Base-by-base conservation (phyloP, 2,329 filamentous ascomycete species). In the Botrytis medusae region DNA sequence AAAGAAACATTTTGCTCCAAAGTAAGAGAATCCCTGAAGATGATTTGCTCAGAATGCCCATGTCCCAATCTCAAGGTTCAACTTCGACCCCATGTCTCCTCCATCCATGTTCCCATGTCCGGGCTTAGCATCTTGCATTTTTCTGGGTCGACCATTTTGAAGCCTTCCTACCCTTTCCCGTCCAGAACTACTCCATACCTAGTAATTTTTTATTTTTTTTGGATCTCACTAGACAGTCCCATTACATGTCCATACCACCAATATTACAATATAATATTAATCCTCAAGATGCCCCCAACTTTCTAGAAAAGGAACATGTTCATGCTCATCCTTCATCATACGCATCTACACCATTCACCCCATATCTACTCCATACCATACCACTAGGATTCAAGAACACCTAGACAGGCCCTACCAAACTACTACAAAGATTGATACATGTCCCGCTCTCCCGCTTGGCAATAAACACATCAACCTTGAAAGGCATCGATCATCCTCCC, bases 401-500 rank as follows among this genome's bases (percentile, higher is more conserved):
- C 25, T 68, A 42, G 37, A 20, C 40, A 63, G 61, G 29, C 61
- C 37, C 34, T 40, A 68, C 61, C 40, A 63, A 32, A 63, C 46
- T 64, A 68, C 48, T 60, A 60, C 51, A 46, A 68, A 46, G 20
- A 54, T 48, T 57, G 32, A 54, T 67, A 51, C 40, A 65, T 32
- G 22, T 68, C 71, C 71, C 71, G 71, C 62, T 61, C 48, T 60
- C 71, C 40, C 51, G 51, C 70, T 72, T 72, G 70, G 51, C 62
- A 72, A 72, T 72, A 72, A 72, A 69, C 71, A 69, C 48, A 60
- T 68, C 40, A 65, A 72, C 48, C 61, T 64, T 68, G 57, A 46
- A 46, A 59, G 51, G 76, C 74, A 74, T 71, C 77, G 72, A 77
- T 76, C 77, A 76, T 54, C 75, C 37, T 69, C 71, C 70, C 74